Percentiles rank a stretch among this genome's conserved stretches.
Evolutionary conservation across 345 rosid species (phyloP).

Genomic region (Populus deltoides): DNA sequence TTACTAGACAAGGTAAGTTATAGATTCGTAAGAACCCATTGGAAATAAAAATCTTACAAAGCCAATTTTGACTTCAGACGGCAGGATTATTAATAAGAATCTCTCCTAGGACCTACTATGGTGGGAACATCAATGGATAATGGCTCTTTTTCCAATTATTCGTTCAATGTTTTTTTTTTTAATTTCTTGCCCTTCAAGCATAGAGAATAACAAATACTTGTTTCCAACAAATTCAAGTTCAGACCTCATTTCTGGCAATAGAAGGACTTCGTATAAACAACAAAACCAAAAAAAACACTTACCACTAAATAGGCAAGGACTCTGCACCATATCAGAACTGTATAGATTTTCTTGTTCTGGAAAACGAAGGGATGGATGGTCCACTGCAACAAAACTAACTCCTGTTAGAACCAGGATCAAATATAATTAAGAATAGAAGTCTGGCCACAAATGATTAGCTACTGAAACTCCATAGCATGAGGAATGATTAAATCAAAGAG

Average conservation of each 20-base stretch:
- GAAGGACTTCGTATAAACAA: no score
- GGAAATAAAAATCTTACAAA: no score
- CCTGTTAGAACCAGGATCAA: constrained; percentile 3
- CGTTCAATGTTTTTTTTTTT: no score
- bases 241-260: background rate
- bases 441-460: background rate
- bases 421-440: background rate
- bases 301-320: constrained; percentile 27
- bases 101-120: no score
- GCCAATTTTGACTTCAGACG: no score
- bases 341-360: constrained; percentile 25
- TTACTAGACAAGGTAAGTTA: background rate
- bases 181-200: background rate
- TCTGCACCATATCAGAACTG: constrained; percentile 27
- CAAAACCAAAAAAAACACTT: background rate
- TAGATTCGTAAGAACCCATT: background rate
- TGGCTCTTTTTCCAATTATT: no score
- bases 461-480: background rate
- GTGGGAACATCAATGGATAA: no score
- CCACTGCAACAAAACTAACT: constrained; percentile 15
- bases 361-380: constrained; percentile 25
- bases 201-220: background rate
- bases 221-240: background rate
- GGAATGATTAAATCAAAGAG: background rate
- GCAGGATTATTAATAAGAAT: no score